Percentiles rank a stretch among this genome's conserved stretches.
phyloP scores from a whole-genome alignment of 108 stramenopile species.

The Skeletonema menzelii region DNA sequence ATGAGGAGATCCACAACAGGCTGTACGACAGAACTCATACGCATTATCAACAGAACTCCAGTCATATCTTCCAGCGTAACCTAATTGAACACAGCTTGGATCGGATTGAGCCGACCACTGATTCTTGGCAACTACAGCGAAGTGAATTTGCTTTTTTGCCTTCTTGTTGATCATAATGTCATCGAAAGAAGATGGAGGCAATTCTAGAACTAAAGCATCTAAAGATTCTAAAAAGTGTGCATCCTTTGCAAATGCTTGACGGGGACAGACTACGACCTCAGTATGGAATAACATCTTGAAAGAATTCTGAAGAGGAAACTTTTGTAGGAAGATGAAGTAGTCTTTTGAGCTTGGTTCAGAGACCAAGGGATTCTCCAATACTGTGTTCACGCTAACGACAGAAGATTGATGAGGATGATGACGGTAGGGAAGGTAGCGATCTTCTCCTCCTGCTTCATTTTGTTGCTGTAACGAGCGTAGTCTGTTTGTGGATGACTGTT shows the following conservation, averaged over 20 bases:
- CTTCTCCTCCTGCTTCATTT: slow-evolving; percentile 1
- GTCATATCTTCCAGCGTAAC: slow-evolving; percentile 12
- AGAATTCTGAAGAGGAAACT: slow-evolving; percentile 41
- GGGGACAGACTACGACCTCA: slow-evolving; percentile 47
- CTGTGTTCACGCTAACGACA: not conserved
- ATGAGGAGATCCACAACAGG: slow-evolving; percentile 43
- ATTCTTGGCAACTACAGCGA: slow-evolving; percentile 13
- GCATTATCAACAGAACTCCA: slow-evolving; percentile 1
- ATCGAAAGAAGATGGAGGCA: slow-evolving; percentile 6
- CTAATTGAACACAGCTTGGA: slow-evolving; percentile 34
- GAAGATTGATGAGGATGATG: not conserved
- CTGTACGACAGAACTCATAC: slow-evolving; percentile 9
- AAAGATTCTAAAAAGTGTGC: slow-evolving; percentile 22
- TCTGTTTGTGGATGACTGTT: not conserved
- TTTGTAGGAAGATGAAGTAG: slow-evolving; percentile 48
- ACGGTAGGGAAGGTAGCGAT: not conserved
- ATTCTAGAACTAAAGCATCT: slow-evolving; percentile 10
- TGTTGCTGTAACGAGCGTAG: not conserved
- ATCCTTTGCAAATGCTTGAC: slow-evolving; percentile 22
- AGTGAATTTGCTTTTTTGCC: slow-evolving; percentile 1
- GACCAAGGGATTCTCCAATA: not conserved
- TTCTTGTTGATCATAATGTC: not conserved
- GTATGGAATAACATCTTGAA: slow-evolving; percentile 40
- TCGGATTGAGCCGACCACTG: slow-evolving; percentile 25
- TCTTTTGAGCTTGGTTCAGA: not conserved